Percentiles rank a stretch among this genome's conserved stretches.
Evolutionary conservation across 23 red algal species (phyloP).

Genomic region (Agarophyton chilense): DNA sequence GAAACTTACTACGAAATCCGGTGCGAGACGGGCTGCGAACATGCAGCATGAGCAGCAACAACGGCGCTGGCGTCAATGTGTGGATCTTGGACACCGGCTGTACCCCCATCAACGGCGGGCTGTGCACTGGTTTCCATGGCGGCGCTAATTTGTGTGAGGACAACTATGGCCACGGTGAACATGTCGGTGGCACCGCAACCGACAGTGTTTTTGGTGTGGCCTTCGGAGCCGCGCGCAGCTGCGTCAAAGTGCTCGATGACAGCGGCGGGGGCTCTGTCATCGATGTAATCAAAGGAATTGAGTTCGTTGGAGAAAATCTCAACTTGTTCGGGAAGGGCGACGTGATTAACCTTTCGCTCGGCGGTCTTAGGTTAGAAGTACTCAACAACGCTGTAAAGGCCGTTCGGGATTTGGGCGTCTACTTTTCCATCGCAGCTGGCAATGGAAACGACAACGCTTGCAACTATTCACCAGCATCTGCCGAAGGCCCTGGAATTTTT

Average conservation of each 20-base stretch:
- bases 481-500: conserved; percentile 21
- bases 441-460: conserved; percentile 26
- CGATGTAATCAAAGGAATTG: conserved; percentile 26
- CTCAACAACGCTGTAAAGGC: conserved; percentile 16
- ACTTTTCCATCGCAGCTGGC: conserved; percentile 19
- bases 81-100: conserved; percentile 36
- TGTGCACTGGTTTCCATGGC: conserved; percentile 10
- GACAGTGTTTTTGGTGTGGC: conserved; percentile 25
- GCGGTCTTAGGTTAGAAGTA: not conserved
- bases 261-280: not conserved
- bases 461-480: conserved; percentile 5
- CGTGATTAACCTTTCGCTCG: conserved; percentile 22
- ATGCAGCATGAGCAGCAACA: conserved; percentile 4
- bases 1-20: not conserved
- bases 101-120: not conserved
- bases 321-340: conserved; percentile 23
- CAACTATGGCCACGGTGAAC: conserved; percentile 19
- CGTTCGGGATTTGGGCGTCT: conserved; percentile 4
- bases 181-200: conserved; percentile 29
- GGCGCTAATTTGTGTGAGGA: conserved; percentile 25
- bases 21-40: conserved; percentile 11
- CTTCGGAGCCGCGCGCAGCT: not conserved
- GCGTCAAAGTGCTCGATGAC: conserved; percentile 28
- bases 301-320: not conserved
- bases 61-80: conserved; percentile 39